Percentiles rank a stretch among this genome's conserved stretches.
Conservation (phyloP, 73 alveolate genomes). For the Paramecium biaurelia region DNA sequence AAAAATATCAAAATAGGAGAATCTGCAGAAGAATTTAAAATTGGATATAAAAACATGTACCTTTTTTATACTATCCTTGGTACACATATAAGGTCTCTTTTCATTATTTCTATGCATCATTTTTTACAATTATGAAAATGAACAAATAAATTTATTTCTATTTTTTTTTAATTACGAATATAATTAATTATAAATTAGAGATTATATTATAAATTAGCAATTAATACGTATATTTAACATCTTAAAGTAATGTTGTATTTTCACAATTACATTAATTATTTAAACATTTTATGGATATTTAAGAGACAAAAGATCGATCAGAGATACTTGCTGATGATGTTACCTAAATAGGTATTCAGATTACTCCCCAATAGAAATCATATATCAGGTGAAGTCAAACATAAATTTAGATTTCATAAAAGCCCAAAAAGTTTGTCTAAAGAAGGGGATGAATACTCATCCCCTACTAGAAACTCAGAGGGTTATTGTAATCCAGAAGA, state of each 20-base stretch:
- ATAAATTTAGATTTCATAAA: background rate
- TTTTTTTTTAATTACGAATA: too few relatives aligned
- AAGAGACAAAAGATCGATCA: background rate
- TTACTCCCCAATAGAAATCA: background rate
- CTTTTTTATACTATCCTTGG: constrained; percentile 13
- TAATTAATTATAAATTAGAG: too few relatives aligned
- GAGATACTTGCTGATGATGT: background rate
- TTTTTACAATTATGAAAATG: background rate
- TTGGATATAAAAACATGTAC: constrained; percentile 38
- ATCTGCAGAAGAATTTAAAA: background rate
- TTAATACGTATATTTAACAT: too few relatives aligned
- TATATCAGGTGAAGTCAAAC: background rate
- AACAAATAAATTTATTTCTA: too few relatives aligned
- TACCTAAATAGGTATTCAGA: background rate
- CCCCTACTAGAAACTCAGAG: background rate
- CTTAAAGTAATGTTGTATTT: too few relatives aligned
- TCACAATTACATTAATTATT: too few relatives aligned
- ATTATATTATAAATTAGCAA: too few relatives aligned
- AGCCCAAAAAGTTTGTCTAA: background rate
- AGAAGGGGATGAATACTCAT: background rate
- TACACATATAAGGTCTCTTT: background rate
- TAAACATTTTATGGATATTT: too few relatives aligned
- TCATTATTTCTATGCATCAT: background rate
- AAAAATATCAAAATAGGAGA: background rate
- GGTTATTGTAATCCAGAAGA: too few relatives aligned